Base-by-base conservation (phyloP, 495 filamentous ascomycete species). In the Hypoxylon trugodes region DNA sequence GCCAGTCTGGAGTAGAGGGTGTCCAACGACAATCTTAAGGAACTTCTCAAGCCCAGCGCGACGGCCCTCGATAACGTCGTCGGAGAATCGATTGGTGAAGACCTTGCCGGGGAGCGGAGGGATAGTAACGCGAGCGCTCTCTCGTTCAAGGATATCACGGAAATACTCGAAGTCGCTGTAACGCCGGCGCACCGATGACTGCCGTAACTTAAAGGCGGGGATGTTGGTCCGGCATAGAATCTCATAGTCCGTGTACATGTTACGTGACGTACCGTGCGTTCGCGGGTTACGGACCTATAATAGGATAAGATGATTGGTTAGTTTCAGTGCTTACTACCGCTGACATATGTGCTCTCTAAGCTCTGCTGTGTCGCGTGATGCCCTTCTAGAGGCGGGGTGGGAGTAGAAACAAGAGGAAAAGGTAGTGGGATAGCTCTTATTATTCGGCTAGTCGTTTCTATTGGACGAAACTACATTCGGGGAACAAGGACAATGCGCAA, bases 151-250 rank as follows among this genome's bases (percentile, higher is more conserved):
- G 53, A 98, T 96, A 73, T 98, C 95, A 68, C 95, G 92, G 79
- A 98, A 98, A 80, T 95, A 93, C 79, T 98, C 95, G 69, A 98
- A 98, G 76, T 98, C 95, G 55, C 89, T 93, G 78, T 98, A 98
- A 21, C 95, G 91, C 51, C 95, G 87, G 54, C 95, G 92, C 47
- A 98, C 96, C 60, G 85, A 82, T 41, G 89, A 92, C 72, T 91
- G 78, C 38, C 77, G 77, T 61, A 98, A 87, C 81, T 97, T 96
- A 85, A 98, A 98, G 65, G 96, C 93, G 55, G 95, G 95, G 73
- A 98, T 98, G 79, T 98, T 98, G 76, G 95, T 98, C 36, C 90
- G 87, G 81, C 93, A 96, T 59, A 95, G 80, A 67, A 98, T 96
- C 77, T 97, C 94, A 79, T 98, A 98, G 79, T 94, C 93, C 41